A percentile compares a stretch with the other conserved stretches of the same genome.
These are phyloP conservation scores for Cucurbita moschata DNA, from an alignment of 306 rosid species.

Conservation along the genomic window DNA sequence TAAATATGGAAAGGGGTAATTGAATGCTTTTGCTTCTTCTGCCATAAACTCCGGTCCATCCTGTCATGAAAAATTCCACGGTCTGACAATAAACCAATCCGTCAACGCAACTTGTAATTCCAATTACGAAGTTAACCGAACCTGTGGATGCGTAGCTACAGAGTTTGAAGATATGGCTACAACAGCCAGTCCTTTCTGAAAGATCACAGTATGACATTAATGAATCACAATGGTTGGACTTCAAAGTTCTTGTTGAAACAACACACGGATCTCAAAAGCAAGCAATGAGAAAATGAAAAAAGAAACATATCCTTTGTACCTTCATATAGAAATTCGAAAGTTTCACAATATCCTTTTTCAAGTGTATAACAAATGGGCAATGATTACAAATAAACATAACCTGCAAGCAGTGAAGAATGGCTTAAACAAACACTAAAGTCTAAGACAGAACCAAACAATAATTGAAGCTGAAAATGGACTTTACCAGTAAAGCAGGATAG, in stretches of 20 bases:
- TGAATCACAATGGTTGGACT: background rate
- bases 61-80: constrained; percentile 44
- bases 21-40: constrained; percentile 63
- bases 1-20: constrained; percentile 80
- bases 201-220: constrained; percentile 8
- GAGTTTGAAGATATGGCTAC: constrained; percentile 89
- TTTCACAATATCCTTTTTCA: constrained; percentile 63
- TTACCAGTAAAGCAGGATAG: constrained; percentile 81
- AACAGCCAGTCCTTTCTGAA: constrained; percentile 74
- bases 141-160: constrained; percentile 76
- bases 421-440: background rate
- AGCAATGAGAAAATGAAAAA: constrained; percentile 3
- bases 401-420: constrained; percentile 23
- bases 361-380: constrained; percentile 82
- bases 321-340: constrained; percentile 61
- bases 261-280: background rate
- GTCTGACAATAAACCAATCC: constrained; percentile 24
- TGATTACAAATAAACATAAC: constrained; percentile 98
- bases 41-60: constrained; percentile 90
- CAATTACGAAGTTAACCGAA: constrained; percentile 24
- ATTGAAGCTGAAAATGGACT: background rate
- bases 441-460: background rate
- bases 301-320: constrained; percentile 28
- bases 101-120: constrained; percentile 17
- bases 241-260: background rate